Conservation (phyloP, 441 rosid genomes). For the Syzygium malaccense region DNA sequence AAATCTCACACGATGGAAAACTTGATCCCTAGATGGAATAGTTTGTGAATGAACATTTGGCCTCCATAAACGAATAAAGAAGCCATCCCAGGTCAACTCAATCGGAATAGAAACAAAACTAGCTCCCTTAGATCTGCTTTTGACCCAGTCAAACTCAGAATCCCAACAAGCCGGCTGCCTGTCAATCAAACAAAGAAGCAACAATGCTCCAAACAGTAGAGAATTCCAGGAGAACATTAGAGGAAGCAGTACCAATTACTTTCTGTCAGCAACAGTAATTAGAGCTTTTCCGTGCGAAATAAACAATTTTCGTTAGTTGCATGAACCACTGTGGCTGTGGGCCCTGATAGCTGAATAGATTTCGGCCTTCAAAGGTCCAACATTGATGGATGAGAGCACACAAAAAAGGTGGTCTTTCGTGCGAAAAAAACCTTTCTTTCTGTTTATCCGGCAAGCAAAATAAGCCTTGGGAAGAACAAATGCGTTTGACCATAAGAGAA, state of each 20-base stretch:
- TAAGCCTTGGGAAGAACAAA: not conserved
- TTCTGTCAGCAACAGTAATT: not conserved
- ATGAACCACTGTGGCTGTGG: not conserved
- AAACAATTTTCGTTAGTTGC: not conserved
- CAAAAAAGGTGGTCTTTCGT: not conserved
- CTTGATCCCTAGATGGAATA: not conserved
- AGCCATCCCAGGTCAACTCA: not conserved
- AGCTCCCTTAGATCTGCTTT: not conserved
- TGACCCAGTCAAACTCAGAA: not conserved
- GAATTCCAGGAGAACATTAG: not conserved
- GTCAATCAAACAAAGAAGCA: not conserved
- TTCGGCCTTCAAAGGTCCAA: not conserved
- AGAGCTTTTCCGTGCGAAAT: not conserved
- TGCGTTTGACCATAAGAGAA: not conserved
- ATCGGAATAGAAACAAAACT: not conserved
- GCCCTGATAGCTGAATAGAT: not conserved
- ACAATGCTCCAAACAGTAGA: not conserved
- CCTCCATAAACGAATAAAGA: not conserved
- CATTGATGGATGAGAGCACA: not conserved
- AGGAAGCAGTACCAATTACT: not conserved
- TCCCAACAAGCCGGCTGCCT: not conserved
- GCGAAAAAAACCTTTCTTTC: not conserved
- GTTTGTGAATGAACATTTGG: not conserved
- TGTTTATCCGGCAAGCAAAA: not conserved
- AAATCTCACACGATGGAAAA: not conserved